phyloP scores from a whole-genome alignment of 75 land plant species.

The Pinus taeda region DNA sequence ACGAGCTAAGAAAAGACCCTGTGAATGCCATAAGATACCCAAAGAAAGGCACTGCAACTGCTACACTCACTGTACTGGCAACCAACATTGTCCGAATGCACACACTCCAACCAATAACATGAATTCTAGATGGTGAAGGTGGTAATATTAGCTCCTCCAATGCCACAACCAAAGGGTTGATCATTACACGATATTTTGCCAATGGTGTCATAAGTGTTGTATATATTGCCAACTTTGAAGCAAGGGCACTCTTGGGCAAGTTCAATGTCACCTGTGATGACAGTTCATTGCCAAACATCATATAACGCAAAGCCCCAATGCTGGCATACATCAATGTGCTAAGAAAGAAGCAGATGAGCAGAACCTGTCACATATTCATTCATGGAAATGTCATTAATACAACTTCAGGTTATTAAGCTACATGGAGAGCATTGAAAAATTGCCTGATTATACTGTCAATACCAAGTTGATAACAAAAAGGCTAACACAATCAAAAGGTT shows the following conservation, averaged over 20 bases:
- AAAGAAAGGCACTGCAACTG: slow-evolving; percentile 71
- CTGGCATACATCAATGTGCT: slow-evolving; percentile 11
- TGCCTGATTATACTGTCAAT: no score
- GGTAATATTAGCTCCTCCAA: neutral
- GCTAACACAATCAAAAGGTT: no score
- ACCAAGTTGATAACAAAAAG: no score
- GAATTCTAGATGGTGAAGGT: no score
- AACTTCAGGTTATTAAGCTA: no score
- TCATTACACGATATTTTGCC: neutral
- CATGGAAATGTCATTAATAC: no score
- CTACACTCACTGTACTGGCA: slow-evolving; percentile 56
- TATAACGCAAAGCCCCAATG: slow-evolving; percentile 9
- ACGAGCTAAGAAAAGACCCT: slow-evolving; percentile 77
- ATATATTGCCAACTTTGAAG: slow-evolving; percentile 18
- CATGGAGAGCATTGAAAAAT: no score
- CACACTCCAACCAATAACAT: no score
- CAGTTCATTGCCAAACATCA: slow-evolving; percentile 17
- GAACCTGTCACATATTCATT: no score
- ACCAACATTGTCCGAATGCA: slow-evolving; percentile 57
- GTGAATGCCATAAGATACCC: slow-evolving; percentile 76
- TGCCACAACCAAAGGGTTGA: neutral
- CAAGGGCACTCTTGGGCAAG: slow-evolving; percentile 14
- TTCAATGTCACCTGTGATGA: slow-evolving; percentile 24
- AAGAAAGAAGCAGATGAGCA: neutral
- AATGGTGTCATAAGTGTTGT: slow-evolving; percentile 15